Evolutionary conservation across 169 alveolate genomes (phyloP).

Genomic region (Plasmodium gonderi): DNA sequence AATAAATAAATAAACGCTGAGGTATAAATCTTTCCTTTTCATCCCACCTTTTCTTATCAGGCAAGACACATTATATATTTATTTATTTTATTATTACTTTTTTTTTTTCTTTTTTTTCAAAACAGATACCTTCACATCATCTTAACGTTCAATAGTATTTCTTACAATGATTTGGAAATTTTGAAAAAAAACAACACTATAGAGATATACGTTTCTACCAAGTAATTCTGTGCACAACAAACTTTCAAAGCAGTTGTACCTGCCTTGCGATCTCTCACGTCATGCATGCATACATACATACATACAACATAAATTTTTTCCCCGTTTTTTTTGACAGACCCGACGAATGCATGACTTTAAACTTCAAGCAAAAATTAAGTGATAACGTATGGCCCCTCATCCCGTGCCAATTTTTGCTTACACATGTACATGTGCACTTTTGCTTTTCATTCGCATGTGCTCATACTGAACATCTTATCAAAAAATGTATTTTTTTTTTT

Average conservation of each 20-base stretch:
- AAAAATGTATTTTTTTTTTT: neutral
- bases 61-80: neutral
- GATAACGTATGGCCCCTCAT: slow-evolving; percentile 33
- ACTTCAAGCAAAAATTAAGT: slow-evolving; percentile 57
- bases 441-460: neutral
- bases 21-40: neutral
- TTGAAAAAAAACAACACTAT: slow-evolving; percentile 33
- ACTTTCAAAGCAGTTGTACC: neutral
- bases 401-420: neutral
- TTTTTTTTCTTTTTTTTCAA: neutral
- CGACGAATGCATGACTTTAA: slow-evolving; percentile 57
- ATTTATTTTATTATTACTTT: neutral
- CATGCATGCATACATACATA: neutral
- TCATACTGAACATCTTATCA: neutral
- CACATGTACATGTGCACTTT: neutral
- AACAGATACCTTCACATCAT: slow-evolving; percentile 53
- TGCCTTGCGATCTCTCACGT: neutral
- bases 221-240: no score
- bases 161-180: slow-evolving; percentile 48
- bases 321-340: slow-evolving; percentile 14
- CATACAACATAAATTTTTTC: neutral
- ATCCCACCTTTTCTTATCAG: neutral
- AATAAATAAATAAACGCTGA: neutral
- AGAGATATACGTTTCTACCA: slow-evolving; percentile 42
- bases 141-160: slow-evolving; percentile 37